Conservation (phyloP, 2,329 filamentous ascomycete genomes). For the Cladosporium austrohemisphaericum region DNA sequence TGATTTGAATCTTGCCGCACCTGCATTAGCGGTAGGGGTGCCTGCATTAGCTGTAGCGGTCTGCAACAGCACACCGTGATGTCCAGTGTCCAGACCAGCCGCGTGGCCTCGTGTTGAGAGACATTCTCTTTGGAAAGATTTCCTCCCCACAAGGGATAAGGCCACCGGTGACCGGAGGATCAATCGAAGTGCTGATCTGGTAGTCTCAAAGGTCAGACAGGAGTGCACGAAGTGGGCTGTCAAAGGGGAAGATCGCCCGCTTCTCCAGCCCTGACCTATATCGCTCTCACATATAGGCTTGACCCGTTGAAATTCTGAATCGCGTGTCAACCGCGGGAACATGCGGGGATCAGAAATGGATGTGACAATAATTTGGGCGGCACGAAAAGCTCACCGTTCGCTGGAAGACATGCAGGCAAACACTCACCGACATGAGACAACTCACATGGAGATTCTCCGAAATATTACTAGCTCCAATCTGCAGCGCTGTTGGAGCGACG, state of each 20-base stretch:
- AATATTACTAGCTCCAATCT: neutral
- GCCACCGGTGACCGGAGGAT: neutral
- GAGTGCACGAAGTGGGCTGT: neutral
- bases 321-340: conserved; percentile 4
- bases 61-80: neutral
- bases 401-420: neutral
- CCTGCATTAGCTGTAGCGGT: neutral
- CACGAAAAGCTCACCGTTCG: conserved; percentile 3
- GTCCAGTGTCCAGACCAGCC: neutral
- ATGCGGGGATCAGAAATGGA: neutral
- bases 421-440: conserved; percentile 2
- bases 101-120: conserved; percentile 8
- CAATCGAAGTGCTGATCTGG: neutral
- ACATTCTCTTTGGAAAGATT: conserved; percentile 1
- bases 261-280: conserved; percentile 3
- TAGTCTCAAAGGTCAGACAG: conserved; percentile 5
- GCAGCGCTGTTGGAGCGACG: no score
- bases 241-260: neutral
- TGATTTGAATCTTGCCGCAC: neutral
- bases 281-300: neutral
- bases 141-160: neutral
- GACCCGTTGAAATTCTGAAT: conserved; percentile 4
- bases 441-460: neutral
- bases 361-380: neutral
- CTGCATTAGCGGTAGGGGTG: neutral